Evolutionary conservation across 2,329 filamentous ascomycete genomes (phyloP).

Genomic region (Colletotrichum acutatum): DNA sequence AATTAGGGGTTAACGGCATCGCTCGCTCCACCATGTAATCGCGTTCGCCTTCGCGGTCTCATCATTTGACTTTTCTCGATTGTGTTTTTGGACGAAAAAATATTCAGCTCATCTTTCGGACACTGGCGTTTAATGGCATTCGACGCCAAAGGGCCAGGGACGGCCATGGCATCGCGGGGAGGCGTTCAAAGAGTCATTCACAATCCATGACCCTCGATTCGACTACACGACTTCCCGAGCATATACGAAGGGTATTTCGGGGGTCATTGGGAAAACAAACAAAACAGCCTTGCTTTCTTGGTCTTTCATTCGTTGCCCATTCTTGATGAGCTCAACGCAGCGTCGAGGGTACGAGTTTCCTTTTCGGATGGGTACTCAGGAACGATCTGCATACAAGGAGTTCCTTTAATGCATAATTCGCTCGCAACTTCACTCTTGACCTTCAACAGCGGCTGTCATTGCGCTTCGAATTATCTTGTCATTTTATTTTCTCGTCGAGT

Average conservation of each 20-base stretch:
- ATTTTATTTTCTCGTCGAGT: slow-evolving; percentile 3
- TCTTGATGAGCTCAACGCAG: slow-evolving; percentile 30
- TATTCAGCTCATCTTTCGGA: slow-evolving; percentile 6
- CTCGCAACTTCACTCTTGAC: slow-evolving; percentile 19
- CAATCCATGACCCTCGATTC: slow-evolving; percentile 7
- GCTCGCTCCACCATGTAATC: neutral
- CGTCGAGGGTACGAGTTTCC: slow-evolving; percentile 14
- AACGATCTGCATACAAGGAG: slow-evolving; percentile 34
- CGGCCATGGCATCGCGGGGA: slow-evolving; percentile 23
- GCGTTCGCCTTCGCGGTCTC: neutral
- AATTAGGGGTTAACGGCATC: slow-evolving; percentile 50
- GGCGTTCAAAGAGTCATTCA: slow-evolving; percentile 28
- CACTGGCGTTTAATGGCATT: slow-evolving; percentile 31
- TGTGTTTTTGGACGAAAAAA: slow-evolving; percentile 25
- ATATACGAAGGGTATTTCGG: slow-evolving; percentile 26
- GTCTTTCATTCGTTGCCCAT: slow-evolving; percentile 18
- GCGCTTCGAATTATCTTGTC: slow-evolving; percentile 16
- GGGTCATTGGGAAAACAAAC: slow-evolving; percentile 18
- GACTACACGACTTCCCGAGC: slow-evolving; percentile 26
- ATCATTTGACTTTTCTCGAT: slow-evolving; percentile 34
- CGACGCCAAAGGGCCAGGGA: slow-evolving; percentile 17
- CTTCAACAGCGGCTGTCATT: slow-evolving; percentile 30
- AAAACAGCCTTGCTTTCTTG: slow-evolving; percentile 21
- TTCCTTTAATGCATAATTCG: slow-evolving; percentile 39
- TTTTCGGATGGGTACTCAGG: slow-evolving; percentile 32